These are phyloP conservation scores for Cyclotella choctawhatcheeana DNA, from an alignment of 108 stramenopile species.

Conservation along the genomic window DNA sequence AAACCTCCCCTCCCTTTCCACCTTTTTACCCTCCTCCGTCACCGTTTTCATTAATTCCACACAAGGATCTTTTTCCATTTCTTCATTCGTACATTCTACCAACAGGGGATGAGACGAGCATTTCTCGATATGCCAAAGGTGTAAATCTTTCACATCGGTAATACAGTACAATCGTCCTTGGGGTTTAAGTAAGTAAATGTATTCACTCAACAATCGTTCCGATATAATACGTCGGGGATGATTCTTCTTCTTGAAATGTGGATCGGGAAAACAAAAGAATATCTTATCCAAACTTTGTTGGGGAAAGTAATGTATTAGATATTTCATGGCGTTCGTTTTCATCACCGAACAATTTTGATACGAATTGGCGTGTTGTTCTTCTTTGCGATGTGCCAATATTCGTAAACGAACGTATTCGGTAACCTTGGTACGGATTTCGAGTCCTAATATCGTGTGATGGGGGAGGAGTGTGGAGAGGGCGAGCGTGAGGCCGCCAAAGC, in stretches of 20 bases:
- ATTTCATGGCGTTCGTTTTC: constrained; percentile 94
- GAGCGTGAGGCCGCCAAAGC: constrained; percentile 96
- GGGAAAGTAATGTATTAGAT: constrained; percentile 74
- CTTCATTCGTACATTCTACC: constrained; percentile 60
- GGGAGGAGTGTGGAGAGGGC: constrained; percentile 71
- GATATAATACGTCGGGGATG: constrained; percentile 92
- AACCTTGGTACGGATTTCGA: constrained; percentile 97
- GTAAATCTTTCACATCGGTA: constrained; percentile 96
- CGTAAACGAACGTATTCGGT: constrained; percentile 95
- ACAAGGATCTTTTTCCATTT: constrained; percentile 83
- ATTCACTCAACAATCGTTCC: constrained; percentile 87
- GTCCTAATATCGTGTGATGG: constrained; percentile 82
- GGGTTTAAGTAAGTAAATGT: constrained; percentile 87
- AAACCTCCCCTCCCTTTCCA: constrained; percentile 67
- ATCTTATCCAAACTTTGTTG: constrained; percentile 75
- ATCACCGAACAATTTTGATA: constrained; percentile 90
- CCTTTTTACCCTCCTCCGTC: constrained; percentile 98
- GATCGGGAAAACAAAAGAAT: constrained; percentile 98
- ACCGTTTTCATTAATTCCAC: constrained; percentile 87
- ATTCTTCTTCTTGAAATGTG: constrained; percentile 99
- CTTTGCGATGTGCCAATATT: constrained; percentile 85
- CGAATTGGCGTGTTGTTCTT: constrained; percentile 64
- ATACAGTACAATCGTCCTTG: constrained; percentile 89
- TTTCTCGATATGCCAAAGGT: constrained; percentile 94
- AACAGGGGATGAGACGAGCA: constrained; percentile 89